Base-by-base conservation (phyloP, 2,329 filamentous ascomycete genomes). In the Hysterium pulicare region DNA sequence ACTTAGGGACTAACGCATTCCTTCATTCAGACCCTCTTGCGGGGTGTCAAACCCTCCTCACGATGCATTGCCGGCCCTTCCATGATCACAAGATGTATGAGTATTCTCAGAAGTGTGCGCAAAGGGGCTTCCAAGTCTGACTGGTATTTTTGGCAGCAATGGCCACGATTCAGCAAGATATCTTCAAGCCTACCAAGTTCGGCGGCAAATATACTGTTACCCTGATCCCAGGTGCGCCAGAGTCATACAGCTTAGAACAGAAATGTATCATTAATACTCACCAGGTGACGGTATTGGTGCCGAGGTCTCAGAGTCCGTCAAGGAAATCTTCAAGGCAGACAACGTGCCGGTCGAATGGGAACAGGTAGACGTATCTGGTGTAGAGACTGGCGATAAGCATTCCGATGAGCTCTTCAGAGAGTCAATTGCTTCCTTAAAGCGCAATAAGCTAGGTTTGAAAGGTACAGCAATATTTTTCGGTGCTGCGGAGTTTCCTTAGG, bases 171-270 rank as follows among this genome's bases (percentile, higher is more conserved):
- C 83, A 90, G 73, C 86, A 86, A 69, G 93, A 97, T 73, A 91
- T 97, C 74, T 96, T 97, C 82, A 95, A 96, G 82, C 90, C 90
- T 60, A 90, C 91, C 76, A 93, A 97, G 81, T 97, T 90, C 72
- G 93, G 93, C 71, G 89, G 91, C 76, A 98, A 97, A 78, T 98
- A 97, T 81, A 98, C 93, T 28, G 91, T 96, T 61, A 96, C 91
- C 53, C 80, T 98, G 66, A 97, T 98, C 70, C 93, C 93, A 71
- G 93, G 91, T 82, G 78, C 58, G 71, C 57, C 44, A 51, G 49
- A 40, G 45, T 36, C 26, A 44, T 37, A 17, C 44, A 40, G 2
- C 39, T 22, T 16, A 34, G 34, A 26, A 40, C 39, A 34, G 47
- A 22, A 33, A n/a, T n/a, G n/a, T n/a, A n/a, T n/a, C n/a, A 35